Base-by-base conservation (phyloP, 345 rosid species). In the Lepidium sativum region DNA sequence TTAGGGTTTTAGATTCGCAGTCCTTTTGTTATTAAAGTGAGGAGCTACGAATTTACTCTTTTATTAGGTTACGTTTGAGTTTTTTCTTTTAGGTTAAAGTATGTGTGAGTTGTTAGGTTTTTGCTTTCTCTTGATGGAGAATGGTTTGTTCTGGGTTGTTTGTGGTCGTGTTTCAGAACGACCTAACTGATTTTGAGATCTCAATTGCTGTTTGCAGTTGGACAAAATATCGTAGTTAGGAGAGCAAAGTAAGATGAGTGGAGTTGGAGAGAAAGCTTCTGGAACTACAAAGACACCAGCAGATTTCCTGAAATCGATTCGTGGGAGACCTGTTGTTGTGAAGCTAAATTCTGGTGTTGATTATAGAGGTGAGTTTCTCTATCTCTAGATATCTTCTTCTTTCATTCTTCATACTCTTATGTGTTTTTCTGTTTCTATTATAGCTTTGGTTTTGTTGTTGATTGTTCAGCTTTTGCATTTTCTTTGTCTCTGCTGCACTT, bases 321-420 rank as follows among this genome's bases (percentile, higher is more conserved):
- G 95, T 1, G 97, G 97, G 8, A 78, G 87, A 12, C 92, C 91
- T 0, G 92, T 90, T 43, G 95, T 90, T 6, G 95, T 90, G 17
- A 90, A 90, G 68, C 77, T 90, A 53, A 87, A 89, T 64, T 89
- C 92, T 38, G 89, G 97, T 31, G 89, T 85, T 18, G 92, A 87
- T 67, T 89, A 89, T 60, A 69, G 92, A 81, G 97, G 91, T 85
- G 5, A 23, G 69, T 69, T 43, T 35, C 75, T 49, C 44, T 31
- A 13, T 18, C 20, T n/a, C 18, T 39, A n/a, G 5, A 16, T 50
- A 29, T 9, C n/a, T 31, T n/a, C n/a, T n/a, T n/a, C n/a, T n/a
- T n/a, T n/a, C n/a, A n/a, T n/a, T n/a, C n/a, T n/a, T n/a, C n/a
- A n/a, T n/a, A n/a, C n/a, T n/a, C n/a, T n/a, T n/a, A n/a, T 18